Percentiles rank a stretch among this genome's conserved stretches.
These are phyloP conservation scores for Fistulifera pelliculosa DNA, from an alignment of 108 stramenopile species.

Conservation along the genomic window DNA sequence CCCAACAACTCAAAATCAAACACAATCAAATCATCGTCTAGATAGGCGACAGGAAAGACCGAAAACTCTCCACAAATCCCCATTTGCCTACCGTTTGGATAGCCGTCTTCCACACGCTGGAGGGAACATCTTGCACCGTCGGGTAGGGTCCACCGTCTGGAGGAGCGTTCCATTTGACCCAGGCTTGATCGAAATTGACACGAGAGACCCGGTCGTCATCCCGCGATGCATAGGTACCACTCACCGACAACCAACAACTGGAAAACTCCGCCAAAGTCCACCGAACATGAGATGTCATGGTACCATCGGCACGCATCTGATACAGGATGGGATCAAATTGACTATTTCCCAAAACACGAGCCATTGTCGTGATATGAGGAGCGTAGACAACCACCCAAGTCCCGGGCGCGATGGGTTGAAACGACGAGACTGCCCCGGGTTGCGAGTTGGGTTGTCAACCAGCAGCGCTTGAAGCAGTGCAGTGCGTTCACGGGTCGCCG, in stretches of 20 bases:
- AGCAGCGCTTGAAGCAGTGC: too few species aligned
- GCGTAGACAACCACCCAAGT: slow-evolving; percentile 58
- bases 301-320: slow-evolving; percentile 40
- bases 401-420: slow-evolving; percentile 33
- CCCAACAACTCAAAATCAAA: slow-evolving; percentile 73
- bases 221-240: slow-evolving; percentile 51
- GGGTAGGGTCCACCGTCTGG: slow-evolving; percentile 23
- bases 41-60: slow-evolving; percentile 63
- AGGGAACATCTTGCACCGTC: slow-evolving; percentile 40
- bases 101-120: slow-evolving; percentile 30
- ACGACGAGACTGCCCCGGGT: too few species aligned
- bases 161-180: slow-evolving; percentile 21
- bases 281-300: slow-evolving; percentile 3
- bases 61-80: slow-evolving; percentile 57
- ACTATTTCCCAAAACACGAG: slow-evolving; percentile 11
- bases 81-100: slow-evolving; percentile 41
- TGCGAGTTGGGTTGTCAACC: too few species aligned
- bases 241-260: slow-evolving; percentile 44
- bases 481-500: too few species aligned
- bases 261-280: neutral
- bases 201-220: slow-evolving; percentile 40
- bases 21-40: slow-evolving; percentile 64
- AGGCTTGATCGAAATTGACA: slow-evolving; percentile 71
- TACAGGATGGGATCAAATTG: slow-evolving; percentile 20
- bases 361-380: slow-evolving; percentile 60